These are phyloP conservation scores for Phaeophleospora eucalypticola DNA, from an alignment of 2,329 filamentous ascomycete genomes.

Conservation along the genomic window DNA sequence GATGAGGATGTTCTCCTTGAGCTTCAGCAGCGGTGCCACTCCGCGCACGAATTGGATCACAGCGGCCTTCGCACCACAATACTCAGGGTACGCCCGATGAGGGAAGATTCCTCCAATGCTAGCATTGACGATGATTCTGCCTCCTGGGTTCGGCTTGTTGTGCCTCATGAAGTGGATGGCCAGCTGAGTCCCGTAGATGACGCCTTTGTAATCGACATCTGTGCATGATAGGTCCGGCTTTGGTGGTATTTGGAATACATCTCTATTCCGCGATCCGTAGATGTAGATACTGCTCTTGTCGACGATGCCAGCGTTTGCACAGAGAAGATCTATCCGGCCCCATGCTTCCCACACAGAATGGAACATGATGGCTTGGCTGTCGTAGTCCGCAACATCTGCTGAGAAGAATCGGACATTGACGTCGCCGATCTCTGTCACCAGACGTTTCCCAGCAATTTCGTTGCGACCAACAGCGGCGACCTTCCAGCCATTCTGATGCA, in stretches of 20 bases:
- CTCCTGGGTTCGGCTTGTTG: constrained; percentile 31
- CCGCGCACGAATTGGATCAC: constrained; percentile 42
- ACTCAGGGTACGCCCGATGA: constrained; percentile 16
- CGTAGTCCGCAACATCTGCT: constrained; percentile 47
- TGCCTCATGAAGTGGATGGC: constrained; percentile 20
- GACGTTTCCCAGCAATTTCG: constrained; percentile 27
- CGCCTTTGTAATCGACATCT: constrained; percentile 50
- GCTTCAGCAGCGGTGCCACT: constrained; percentile 37
- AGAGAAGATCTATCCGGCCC: constrained; percentile 47
- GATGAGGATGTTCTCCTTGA: constrained; percentile 28
- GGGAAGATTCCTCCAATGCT: constrained; percentile 17
- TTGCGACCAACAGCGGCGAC: constrained; percentile 42
- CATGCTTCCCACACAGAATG: constrained; percentile 41
- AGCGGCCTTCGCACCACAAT: constrained; percentile 45
- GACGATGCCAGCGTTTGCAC: constrained; percentile 50
- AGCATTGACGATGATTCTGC: constrained; percentile 18
- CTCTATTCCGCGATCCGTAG: constrained; percentile 5
- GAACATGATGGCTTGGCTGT: constrained; percentile 44
- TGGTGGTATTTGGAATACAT: constrained; percentile 36
- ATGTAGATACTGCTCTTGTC: constrained; percentile 47
- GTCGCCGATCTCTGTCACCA: constrained; percentile 31
- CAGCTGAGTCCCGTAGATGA: constrained; percentile 33
- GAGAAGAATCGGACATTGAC: constrained; percentile 41
- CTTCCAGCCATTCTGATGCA: constrained; percentile 34
- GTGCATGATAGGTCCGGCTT: constrained; percentile 45